These are phyloP conservation scores for Casuarina cunninghamiana DNA, from an alignment of 306 rosid species.

Conservation along the genomic window DNA sequence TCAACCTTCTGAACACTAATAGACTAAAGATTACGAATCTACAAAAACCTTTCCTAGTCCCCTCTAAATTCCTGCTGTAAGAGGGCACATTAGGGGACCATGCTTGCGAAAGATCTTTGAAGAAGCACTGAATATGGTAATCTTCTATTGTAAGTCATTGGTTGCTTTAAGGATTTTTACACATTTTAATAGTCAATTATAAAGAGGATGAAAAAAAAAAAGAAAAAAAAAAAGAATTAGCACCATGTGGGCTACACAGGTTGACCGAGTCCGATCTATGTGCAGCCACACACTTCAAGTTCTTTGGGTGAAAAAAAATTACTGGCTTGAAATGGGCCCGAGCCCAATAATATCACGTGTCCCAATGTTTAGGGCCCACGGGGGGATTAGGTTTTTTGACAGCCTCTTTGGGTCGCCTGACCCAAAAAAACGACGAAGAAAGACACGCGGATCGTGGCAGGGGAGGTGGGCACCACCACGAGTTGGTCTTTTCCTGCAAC, in stretches of 20 bases:
- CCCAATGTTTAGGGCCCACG: constrained; percentile 18
- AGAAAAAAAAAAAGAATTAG: too few species aligned
- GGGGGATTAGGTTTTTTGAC: not conserved
- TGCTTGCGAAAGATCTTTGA: too few species aligned
- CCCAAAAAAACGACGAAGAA: not conserved
- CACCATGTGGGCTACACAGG: too few species aligned
- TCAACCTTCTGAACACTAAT: constrained; percentile 7
- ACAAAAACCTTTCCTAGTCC: too few species aligned
- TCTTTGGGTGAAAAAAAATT: constrained; percentile 23
- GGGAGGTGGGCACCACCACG: constrained; percentile 25
- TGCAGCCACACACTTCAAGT: constrained; percentile 1
- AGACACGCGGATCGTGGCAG: not conserved
- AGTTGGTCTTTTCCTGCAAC: constrained; percentile 19
- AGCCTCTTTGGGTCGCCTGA: not conserved
- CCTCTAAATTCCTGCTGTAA: not conserved
- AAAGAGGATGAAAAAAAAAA: too few species aligned
- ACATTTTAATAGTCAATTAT: too few species aligned
- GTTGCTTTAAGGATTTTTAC: too few species aligned
- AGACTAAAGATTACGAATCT: not conserved
- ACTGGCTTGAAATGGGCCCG: constrained; percentile 5
- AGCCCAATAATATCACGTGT: constrained; percentile 19
- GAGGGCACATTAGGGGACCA: too few species aligned
- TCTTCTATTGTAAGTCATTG: too few species aligned
- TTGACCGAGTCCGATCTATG: too few species aligned
- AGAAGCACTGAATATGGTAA: too few species aligned